Evolutionary conservation across 2,329 filamentous ascomycete genomes (phyloP), one percentile per base, ranked within the genome.

Genomic region (Fusarium xylarioides): DNA sequence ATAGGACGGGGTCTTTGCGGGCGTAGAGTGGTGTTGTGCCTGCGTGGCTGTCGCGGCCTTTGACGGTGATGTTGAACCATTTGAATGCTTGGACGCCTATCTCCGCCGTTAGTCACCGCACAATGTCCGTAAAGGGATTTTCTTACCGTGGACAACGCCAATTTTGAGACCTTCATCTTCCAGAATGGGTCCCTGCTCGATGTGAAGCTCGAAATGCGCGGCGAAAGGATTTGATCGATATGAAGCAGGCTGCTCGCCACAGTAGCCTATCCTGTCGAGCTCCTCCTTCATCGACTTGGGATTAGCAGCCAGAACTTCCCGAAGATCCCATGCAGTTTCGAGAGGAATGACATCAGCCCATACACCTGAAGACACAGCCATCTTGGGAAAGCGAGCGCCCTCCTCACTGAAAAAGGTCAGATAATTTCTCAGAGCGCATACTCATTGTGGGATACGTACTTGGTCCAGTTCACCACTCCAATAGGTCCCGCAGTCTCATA

Each of bases 61-160:
- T 53, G 4, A 67, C 53, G 0, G 34, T 67, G 21, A 67, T 61
- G 5, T 37, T 46, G 30, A 67, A 67, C 64, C 64, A 67, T 2
- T 67, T 67, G 21, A 67, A 67, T 1, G 64, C 64, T 11, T 67
- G 63, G 0, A 67, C 63, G 4, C 64, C 64, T 67, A 3, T n/a
- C 2, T 23, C 4, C 4, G 7, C 1, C 0, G 7, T 66, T 2
- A 64, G n/a, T 18, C 1, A 10, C 5, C 4, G 1, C 4, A 6
- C 0, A 7, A 0, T 3, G 0, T 23, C 11, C 0, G 11, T 3
- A 3, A 2, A 18, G 1, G 10, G 0, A 0, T 0, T 1, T 26
- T 1, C 19, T 30, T 30, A 56, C 63, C 63, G 16, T 66, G 58
- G 0, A 66, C 63, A 19, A 66, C 59, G 9, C 63, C 63, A 4